Base-by-base conservation (phyloP, 495 filamentous ascomycete species). In the Baudoinia panamericana region DNA sequence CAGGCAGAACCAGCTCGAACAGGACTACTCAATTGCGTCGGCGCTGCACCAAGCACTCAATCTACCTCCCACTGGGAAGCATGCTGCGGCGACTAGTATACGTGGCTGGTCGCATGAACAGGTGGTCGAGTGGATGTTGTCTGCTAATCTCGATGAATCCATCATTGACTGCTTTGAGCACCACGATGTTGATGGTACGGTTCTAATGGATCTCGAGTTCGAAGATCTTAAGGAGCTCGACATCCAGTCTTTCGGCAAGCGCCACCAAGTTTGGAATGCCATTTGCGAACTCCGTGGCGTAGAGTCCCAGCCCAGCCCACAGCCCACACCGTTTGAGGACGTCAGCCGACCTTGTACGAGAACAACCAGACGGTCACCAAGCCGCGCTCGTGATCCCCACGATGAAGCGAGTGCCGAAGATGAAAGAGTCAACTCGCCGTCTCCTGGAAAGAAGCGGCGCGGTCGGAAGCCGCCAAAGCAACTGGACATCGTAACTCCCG, bases 171-270 rank as follows among this genome's bases (percentile, higher is more conserved):
- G 77, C 52, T 95, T 97, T 49, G 68, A 82, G 40, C 67, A 71
- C 47, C 88, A 97, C 59, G 90, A 97, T 54, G 95, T 97, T 56
- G 78, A 78, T 17, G 90, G 90, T 0, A 62, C 75, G 2, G 76
- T 95, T 35, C 67, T 97, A 1, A 73, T 88, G 18, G 78, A 81
- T 12, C 64, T 97, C n/a, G 80, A 93, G 53, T 73, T 82, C 49
- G 83, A 93, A 24, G 86, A 95, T 54, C 67, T 97, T n/a, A 85
- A 86, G 53, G 90, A 97, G 61, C 75, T 95, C 4, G 80, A 80
- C 16, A 92, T 97, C 44, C 62, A 69, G n/a, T 95, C 90, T 0
- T 95, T 95, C 60, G 90, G 90, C 12, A 84, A 88, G 48, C 74
- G 90, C 16, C 84, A 84, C 37, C 72, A 71, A 45, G 53, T 97